Evolutionary conservation across 2,329 filamentous ascomycete genomes (phyloP), one percentile per base, ranked within the genome.

Genomic region (Phaeosphaeriaceae sp.): DNA sequence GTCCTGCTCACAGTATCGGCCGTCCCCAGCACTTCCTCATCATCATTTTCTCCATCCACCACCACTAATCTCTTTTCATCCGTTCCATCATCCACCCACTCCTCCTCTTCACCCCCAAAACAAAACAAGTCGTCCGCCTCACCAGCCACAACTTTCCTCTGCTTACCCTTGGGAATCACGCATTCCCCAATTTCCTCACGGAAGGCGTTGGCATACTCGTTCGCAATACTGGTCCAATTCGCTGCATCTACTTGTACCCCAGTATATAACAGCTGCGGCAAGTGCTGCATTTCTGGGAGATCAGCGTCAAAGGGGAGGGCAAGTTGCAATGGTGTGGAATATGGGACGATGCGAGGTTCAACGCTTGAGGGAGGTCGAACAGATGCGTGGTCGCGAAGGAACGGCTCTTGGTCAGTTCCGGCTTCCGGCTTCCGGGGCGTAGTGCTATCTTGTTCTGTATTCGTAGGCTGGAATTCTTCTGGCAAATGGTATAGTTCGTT

Each of bases 401-500:
- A 78, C 0, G 73, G 61, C 29, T 77, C 61, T 33, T 62, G 44
- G 7, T 47, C 21, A 17, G 33, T 42, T 23, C 38, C 18, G 9
- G 53, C 49, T 30, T 34, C 23, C 15, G 55, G n/a, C 44, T 28
- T 3, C 39, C 40, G 12, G 56, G 51, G 2, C 54, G 23, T 43
- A 9, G 48, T 29, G 20, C 36, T 43, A 20, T 39, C 18, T 9
- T 54, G 48, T 32, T 34, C 23, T 15, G 55, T 16, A 43, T 28
- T 2, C 40, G 41, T 12, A 56, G 51, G 3, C 55, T 37, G 50
- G 23, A 75, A 84, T 61, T 86, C 92, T 70, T 96, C 91, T 0
- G 92, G 92, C 2, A 80, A 67, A 32, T 84, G 82, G 50, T 85
- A 86, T 4, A 95, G 75, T 58, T 97, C 92, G 51, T 82, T 84